These are phyloP conservation scores for Solanum ossicruentum DNA, from an alignment of 257 asterid species.

Conservation along the genomic window DNA sequence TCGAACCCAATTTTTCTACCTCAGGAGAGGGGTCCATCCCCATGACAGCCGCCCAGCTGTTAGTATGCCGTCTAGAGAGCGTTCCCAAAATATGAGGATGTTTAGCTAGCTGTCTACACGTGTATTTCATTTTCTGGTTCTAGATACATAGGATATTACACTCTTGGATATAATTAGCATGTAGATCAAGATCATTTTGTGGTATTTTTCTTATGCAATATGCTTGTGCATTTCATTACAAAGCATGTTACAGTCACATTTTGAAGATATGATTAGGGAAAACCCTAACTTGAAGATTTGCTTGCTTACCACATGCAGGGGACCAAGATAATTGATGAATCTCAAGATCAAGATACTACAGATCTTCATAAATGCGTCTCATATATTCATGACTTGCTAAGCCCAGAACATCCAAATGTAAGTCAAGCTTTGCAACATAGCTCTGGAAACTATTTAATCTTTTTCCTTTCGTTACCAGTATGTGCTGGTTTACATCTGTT, in stretches of 20 bases:
- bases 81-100: not conserved
- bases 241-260: not conserved
- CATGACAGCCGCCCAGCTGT: no score
- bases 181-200: not conserved
- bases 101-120: not conserved
- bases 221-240: not conserved
- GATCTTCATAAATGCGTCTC: conserved; percentile 82
- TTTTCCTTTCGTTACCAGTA: not conserved
- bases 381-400: conserved; percentile 37
- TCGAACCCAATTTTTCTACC: no score
- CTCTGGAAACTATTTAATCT: not conserved
- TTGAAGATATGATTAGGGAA: not conserved
- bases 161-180: not conserved
- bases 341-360: conserved; percentile 83
- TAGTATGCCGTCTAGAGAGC: no score
- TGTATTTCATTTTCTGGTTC: not conserved
- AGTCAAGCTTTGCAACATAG: conserved; percentile 3
- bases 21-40: no score
- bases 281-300: conserved; percentile 1
- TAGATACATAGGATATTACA: not conserved
- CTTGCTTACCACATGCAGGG: conserved; percentile 48
- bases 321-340: conserved; percentile 54
- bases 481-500: not conserved
- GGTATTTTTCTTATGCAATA: not conserved
- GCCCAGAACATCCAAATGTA: conserved; percentile 42